phyloP scores from a whole-genome alignment of 2,329 filamentous ascomycete genomes.

The Penicillium fuscoglaucum region DNA sequence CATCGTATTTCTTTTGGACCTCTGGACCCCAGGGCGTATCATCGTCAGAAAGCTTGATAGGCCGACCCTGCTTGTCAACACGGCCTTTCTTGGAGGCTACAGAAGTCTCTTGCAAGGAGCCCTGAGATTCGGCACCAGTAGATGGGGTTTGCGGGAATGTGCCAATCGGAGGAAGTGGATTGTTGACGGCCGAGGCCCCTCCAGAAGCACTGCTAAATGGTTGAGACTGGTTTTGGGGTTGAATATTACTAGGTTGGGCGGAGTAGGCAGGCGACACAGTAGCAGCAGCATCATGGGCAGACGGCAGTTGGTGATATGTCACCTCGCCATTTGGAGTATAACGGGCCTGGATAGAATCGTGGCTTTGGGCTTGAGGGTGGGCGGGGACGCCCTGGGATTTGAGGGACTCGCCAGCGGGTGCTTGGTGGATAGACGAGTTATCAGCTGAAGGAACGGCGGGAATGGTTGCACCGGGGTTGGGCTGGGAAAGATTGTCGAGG shows the following conservation, averaged over 20 bases:
- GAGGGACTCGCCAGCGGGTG: constrained; percentile 32
- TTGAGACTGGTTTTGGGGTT: constrained; percentile 25
- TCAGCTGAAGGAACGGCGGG: constrained; percentile 27
- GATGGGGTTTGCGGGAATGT: constrained; percentile 37
- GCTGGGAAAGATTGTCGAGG: constrained; percentile 49
- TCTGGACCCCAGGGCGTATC: constrained; percentile 52
- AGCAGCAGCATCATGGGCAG: constrained; percentile 26
- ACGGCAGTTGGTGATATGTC: constrained; percentile 41
- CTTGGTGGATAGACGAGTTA: constrained; percentile 33
- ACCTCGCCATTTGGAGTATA: constrained; percentile 41
- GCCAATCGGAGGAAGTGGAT: constrained; percentile 42
- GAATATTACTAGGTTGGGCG: constrained; percentile 38
- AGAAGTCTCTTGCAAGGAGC: constrained; percentile 22
- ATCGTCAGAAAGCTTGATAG: constrained; percentile 33
- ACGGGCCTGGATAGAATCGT: constrained; percentile 38
- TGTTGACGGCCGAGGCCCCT: constrained; percentile 35
- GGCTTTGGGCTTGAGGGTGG: constrained; percentile 48
- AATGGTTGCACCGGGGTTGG: constrained; percentile 29
- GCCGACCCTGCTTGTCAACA: constrained; percentile 29
- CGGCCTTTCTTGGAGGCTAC: constrained; percentile 28
- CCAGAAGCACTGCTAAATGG: constrained; percentile 36
- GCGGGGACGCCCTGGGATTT: constrained; percentile 45
- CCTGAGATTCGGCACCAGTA: constrained; percentile 23
- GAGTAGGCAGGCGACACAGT: constrained; percentile 32
- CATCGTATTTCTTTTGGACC: constrained; percentile 52